Percentiles rank a stretch among this genome's conserved stretches.
Conservation (phyloP, 2,329 filamentous ascomycete species). For the Penicillium sp. region DNA sequence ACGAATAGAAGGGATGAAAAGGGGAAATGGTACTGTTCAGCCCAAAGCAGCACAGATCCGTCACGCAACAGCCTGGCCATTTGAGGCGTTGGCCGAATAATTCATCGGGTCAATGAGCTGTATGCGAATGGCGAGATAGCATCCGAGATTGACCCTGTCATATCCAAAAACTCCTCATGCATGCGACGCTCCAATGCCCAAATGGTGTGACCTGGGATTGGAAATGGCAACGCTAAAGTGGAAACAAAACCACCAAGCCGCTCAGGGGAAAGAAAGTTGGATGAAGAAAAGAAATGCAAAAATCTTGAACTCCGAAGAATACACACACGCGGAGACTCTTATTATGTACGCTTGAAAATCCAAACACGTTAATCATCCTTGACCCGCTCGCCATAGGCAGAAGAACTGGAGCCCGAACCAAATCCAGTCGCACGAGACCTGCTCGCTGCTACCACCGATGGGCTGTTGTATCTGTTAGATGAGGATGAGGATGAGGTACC, state of each 20-base stretch:
- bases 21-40: not conserved
- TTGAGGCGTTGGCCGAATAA: not conserved
- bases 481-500: conserved; percentile 20
- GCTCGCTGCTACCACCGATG: conserved; percentile 27
- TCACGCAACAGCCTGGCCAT: not conserved
- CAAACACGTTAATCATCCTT: conserved; percentile 26
- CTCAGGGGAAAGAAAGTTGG: conserved; percentile 5
- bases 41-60: not conserved
- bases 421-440: conserved; percentile 27
- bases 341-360: conserved; percentile 20
- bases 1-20: not conserved
- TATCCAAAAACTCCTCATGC: not conserved
- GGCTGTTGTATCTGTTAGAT: conserved; percentile 18
- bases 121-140: not conserved
- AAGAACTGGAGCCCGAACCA: conserved; percentile 9
- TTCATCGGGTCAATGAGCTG: not conserved
- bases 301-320: conserved; percentile 5
- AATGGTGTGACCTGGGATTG: not conserved
- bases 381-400: conserved; percentile 14
- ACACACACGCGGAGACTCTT: conserved; percentile 12
- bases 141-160: not conserved
- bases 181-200: not conserved
- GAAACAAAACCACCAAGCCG: conserved; percentile 14
- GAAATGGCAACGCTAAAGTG: not conserved
- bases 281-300: conserved; percentile 9